Evolutionary conservation across 495 filamentous ascomycete species (phyloP), one percentile per base, ranked within the genome.

Genomic region (Acidiella bohemica): DNA sequence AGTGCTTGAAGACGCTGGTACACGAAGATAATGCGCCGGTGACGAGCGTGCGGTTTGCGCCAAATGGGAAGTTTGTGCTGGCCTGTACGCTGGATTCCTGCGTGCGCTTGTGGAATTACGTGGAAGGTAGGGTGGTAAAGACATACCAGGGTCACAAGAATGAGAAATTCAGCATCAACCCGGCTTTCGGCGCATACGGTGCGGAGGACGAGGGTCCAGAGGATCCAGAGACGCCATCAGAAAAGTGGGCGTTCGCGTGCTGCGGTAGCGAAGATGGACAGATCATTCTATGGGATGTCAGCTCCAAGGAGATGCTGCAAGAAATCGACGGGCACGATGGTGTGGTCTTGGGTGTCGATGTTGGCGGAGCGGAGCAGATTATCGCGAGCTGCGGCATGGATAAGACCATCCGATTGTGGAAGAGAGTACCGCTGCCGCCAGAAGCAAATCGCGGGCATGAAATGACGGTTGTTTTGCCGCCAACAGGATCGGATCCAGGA

Each of bases 61-160:
- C 92, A 3, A 97, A 97, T 53, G 86, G 90, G 17, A 83, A 81
- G 34, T 93, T 80, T 59, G 76, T 96, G 17, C 68, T 95, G 4
- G 90, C 90, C 11, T 93, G 82, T 63, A 90, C 81, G 42, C 70
- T 95, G 58, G 90, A 97, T 60, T 80, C 73, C 34, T 87, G 81
- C 49, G 70, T 97, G 8, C 76, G 90, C 11, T 65, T 97, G 37
- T 97, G 90, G 90, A 80, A 93, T 59, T 97, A 95, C 50, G 79
- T 90, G 2, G 75, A 83, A 19, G 85, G 87, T 2, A 67, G 75
- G 29, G 84, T 84, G 50, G 76, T 93, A 44, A 97, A 96, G 68
- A 97, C 90, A 17, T 97, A 95, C 67, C 84, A 93, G 60, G 90
- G 92, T 6, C 92, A 96, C 58, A 62, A 67, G 37, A 96, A 95